Evolutionary conservation across 805 yeast species (phyloP).

Genomic region (Yarrowia sp.): DNA sequence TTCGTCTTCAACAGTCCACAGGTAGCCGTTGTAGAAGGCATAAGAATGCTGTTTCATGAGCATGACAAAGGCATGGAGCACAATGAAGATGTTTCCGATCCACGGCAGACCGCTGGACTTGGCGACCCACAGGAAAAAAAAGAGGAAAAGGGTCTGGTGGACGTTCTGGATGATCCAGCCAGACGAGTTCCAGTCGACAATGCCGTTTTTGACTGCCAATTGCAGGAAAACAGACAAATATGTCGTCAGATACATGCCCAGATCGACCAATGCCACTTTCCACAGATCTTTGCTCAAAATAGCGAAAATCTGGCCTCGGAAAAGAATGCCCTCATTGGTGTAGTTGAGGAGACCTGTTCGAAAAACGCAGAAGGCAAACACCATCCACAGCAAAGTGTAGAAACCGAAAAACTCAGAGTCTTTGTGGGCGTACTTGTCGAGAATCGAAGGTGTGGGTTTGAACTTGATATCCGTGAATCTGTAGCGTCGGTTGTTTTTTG

Average conservation of each 20-base stretch:
- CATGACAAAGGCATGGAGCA: constrained; percentile 79
- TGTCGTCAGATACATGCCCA: constrained; percentile 64
- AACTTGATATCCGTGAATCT: constrained; percentile 20
- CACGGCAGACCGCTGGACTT: constrained; percentile 65
- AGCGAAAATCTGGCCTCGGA: constrained; percentile 52
- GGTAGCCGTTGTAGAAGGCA: constrained; percentile 85
- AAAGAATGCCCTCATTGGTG: constrained; percentile 44
- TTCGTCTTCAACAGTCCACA: constrained; percentile 42
- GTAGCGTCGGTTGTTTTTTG: constrained; percentile 21
- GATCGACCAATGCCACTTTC: constrained; percentile 70
- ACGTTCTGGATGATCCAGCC: constrained; percentile 65
- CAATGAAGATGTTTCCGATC: constrained; percentile 84
- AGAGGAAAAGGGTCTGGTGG: constrained; percentile 53
- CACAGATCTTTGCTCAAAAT: constrained; percentile 59
- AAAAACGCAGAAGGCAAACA: constrained; percentile 30
- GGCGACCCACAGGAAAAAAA: constrained; percentile 55
- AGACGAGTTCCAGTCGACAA: constrained; percentile 54
- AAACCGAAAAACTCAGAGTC: constrained; percentile 61
- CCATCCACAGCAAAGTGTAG: constrained; percentile 54
- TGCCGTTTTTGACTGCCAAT: constrained; percentile 44
- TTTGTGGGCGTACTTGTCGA: constrained; percentile 1
- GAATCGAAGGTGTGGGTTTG: constrained; percentile 21
- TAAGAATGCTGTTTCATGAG: constrained; percentile 96
- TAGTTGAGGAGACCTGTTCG: constrained; percentile 55
- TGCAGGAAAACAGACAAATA: constrained; percentile 65